These are phyloP conservation scores for Prunella vulgaris DNA, from an alignment of 257 asterid species.

Conservation along the genomic window DNA sequence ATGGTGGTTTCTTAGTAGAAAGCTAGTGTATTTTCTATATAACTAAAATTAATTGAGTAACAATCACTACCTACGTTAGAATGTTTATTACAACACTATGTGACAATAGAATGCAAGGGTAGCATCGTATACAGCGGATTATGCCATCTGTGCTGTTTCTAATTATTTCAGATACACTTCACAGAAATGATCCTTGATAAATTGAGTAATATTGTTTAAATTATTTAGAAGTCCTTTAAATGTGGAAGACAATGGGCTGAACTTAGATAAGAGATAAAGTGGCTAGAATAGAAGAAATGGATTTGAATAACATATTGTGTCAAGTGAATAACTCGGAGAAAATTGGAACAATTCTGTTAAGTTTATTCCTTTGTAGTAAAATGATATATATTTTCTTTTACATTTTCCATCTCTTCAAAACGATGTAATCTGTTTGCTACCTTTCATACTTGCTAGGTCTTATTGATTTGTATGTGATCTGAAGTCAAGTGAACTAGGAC, in stretches of 20 bases:
- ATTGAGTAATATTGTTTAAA: neutral
- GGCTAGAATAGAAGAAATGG: neutral
- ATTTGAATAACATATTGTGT: neutral
- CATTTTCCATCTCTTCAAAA: neutral
- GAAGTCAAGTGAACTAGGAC: no score
- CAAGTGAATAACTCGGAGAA: neutral
- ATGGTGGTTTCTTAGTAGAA: neutral
- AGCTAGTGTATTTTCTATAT: neutral
- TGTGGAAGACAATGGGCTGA: neutral
- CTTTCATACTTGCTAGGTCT: neutral
- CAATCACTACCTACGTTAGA: neutral
- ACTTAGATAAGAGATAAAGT: neutral
- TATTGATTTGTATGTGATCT: no score
- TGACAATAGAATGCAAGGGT: neutral
- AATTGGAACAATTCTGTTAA: neutral
- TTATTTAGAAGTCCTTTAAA: neutral
- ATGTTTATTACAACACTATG: no score
- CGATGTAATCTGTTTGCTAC: neutral
- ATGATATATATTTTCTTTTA: neutral
- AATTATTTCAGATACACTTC: neutral
- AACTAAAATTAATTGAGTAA: neutral
- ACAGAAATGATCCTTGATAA: neutral
- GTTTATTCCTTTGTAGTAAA: neutral
- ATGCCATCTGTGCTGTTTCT: neutral
- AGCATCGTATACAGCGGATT: neutral